phyloP scores from a whole-genome alignment of 106 monocot species.

The Acorus gramineus region DNA sequence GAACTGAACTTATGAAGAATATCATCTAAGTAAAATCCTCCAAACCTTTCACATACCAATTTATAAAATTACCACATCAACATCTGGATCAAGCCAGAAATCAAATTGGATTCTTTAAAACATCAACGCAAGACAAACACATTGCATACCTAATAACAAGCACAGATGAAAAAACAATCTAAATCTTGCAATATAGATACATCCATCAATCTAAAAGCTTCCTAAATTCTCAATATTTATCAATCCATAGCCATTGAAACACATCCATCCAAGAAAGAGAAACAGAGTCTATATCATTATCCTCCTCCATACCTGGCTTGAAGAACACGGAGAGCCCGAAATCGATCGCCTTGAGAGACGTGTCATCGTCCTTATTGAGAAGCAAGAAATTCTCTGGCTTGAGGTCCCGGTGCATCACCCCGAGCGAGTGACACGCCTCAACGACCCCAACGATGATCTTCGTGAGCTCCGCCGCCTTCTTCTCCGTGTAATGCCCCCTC shows the following conservation, averaged over 20 bases:
- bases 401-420: constrained; percentile 87
- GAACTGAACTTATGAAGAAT: too few relatives aligned
- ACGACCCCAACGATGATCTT: constrained; percentile 73
- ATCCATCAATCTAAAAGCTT: too few relatives aligned
- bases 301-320: constrained; percentile 41
- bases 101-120: too few relatives aligned
- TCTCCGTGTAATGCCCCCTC: constrained; percentile 74
- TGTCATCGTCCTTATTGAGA: constrained; percentile 49
- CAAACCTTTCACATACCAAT: too few relatives aligned
- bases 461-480: constrained; percentile 65
- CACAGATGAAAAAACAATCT: too few relatives aligned
- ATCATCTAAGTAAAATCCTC: too few relatives aligned
- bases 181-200: too few relatives aligned
- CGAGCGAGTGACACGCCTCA: constrained; percentile 77
- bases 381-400: constrained; percentile 90
- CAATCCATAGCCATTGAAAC: background rate
- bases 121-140: too few relatives aligned
- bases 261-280: background rate
- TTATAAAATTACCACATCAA: too few relatives aligned
- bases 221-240: too few relatives aligned
- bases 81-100: too few relatives aligned
- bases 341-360: constrained; percentile 69
- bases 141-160: too few relatives aligned
- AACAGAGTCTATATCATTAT: background rate
- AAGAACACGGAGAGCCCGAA: constrained; percentile 84